Conservation (phyloP, 1,139 yeast genomes). For the Candida sp. region DNA sequence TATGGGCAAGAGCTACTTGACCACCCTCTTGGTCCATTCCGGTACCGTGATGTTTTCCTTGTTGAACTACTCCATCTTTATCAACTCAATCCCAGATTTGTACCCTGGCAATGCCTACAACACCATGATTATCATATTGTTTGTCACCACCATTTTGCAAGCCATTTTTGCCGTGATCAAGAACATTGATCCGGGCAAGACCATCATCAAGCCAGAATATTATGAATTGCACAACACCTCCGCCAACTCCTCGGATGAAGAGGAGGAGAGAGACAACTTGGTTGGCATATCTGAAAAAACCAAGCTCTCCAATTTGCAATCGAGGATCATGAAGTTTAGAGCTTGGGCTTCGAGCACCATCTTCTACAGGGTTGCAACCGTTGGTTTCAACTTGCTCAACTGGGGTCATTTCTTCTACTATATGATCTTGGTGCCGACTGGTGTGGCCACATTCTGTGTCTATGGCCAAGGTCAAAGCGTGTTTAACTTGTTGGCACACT, state of each 20-base stretch:
- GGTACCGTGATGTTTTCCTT: conserved; percentile 53
- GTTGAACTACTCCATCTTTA: conserved; percentile 62
- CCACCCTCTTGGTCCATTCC: conserved; percentile 57
- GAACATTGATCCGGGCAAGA: conserved; percentile 9
- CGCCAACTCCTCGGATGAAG: conserved; percentile 9
- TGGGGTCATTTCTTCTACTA: conserved; percentile 70
- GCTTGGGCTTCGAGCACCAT: conserved; percentile 11
- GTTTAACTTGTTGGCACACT: conserved; percentile 89
- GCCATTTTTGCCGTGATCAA: conserved; percentile 46
- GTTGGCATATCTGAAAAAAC: background rate
- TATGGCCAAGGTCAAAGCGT: conserved; percentile 70
- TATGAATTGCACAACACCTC: conserved; percentile 16
- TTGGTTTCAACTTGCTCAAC: conserved; percentile 56
- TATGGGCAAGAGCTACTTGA: conserved; percentile 58
- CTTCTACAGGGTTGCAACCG: conserved; percentile 11
- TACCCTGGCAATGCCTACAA: conserved; percentile 82
- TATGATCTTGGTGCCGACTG: conserved; percentile 67
- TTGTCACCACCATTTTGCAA: conserved; percentile 57
- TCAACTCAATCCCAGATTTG: conserved; percentile 60
- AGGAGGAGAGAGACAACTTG: conserved; percentile 27
- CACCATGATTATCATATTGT: conserved; percentile 63
- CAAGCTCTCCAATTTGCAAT: background rate
- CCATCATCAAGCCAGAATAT: conserved; percentile 12
- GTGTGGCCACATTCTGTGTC: conserved; percentile 73
- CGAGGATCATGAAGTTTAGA: conserved; percentile 11